phyloP scores from a whole-genome alignment of 306 rosid genomes.

The Vigna reflexopilosa region DNA sequence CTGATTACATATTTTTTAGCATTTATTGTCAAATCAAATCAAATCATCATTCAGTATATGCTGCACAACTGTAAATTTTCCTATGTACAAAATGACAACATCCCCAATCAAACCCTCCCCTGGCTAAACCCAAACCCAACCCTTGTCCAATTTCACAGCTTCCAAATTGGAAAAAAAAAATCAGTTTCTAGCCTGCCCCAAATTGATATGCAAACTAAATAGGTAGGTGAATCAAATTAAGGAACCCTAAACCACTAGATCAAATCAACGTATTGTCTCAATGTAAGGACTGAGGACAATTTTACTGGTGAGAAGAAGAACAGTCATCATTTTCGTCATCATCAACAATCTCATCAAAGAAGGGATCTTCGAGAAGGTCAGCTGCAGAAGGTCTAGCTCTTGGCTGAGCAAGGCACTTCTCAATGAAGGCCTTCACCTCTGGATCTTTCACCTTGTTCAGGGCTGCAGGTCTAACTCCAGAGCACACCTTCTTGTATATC shows the following conservation, averaged over 20 bases:
- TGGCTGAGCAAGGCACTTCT: conserved; percentile 80
- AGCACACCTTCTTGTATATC: conserved; percentile 78
- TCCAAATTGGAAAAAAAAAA: background rate
- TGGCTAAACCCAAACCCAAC: conserved; percentile 7
- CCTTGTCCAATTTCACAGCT: conserved; percentile 47
- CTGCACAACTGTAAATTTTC: conserved; percentile 15
- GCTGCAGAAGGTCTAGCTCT: conserved; percentile 78
- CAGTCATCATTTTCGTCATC: conserved; percentile 50
- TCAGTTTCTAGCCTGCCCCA: conserved; percentile 20
- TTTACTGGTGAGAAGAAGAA: conserved; percentile 32
- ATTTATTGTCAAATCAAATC: conserved; percentile 26
- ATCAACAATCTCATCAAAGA: conserved; percentile 66
- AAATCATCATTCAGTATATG: conserved; percentile 34
- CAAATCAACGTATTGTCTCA: background rate
- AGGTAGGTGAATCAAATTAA: background rate
- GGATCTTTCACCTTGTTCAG: conserved; percentile 65
- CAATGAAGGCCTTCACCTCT: conserved; percentile 71
- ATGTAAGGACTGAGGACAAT: conserved; percentile 9
- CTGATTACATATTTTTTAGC: conserved; percentile 2
- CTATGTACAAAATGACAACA: conserved; percentile 50
- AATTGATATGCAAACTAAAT: conserved; percentile 31
- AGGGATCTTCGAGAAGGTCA: conserved; percentile 76
- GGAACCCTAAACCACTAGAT: conserved; percentile 3
- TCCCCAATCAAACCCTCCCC: conserved; percentile 44
- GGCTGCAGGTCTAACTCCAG: conserved; percentile 79